Conservation (phyloP, 768 basidiomycete species). For the Tricholoma terreum region DNA sequence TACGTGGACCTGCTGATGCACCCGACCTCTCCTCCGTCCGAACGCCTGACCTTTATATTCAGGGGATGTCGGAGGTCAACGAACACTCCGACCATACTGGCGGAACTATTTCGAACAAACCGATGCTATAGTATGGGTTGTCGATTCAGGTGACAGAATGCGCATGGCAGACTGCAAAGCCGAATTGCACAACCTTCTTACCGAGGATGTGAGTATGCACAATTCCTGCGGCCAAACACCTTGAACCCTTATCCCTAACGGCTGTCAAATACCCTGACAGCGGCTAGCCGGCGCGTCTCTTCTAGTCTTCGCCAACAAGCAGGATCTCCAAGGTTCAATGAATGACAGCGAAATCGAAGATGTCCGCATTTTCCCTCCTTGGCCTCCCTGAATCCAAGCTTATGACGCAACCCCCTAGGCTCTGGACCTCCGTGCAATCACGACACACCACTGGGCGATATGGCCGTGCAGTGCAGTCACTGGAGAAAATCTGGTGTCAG, state of each 20-base stretch:
- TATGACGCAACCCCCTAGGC: conserved; percentile 42
- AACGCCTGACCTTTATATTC: conserved; percentile 5
- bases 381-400: conserved; percentile 10
- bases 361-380: conserved; percentile 43
- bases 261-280: conserved; percentile 40
- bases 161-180: conserved; percentile 87
- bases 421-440: conserved; percentile 78
- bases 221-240: conserved; percentile 3
- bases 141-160: conserved; percentile 90
- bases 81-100: conserved; percentile 96
- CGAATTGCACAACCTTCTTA: conserved; percentile 81
- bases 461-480: conserved; percentile 91
- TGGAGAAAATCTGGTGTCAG: conserved; percentile 78
- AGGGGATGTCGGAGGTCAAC: conserved; percentile 99
- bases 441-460: conserved; percentile 87
- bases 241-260: conserved; percentile 6
- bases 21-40: not conserved
- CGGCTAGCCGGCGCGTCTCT: conserved; percentile 94
- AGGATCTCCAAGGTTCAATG: conserved; percentile 90
- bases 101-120: conserved; percentile 99
- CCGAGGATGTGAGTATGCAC: conserved; percentile 76
- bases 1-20: conserved; percentile 30
- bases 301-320: conserved; percentile 96
- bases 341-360: conserved; percentile 76
- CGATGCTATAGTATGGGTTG: conserved; percentile 97